Base-by-base conservation (phyloP, 1,284 basidiomycete species). In the Hemileia vastatrix region DNA sequence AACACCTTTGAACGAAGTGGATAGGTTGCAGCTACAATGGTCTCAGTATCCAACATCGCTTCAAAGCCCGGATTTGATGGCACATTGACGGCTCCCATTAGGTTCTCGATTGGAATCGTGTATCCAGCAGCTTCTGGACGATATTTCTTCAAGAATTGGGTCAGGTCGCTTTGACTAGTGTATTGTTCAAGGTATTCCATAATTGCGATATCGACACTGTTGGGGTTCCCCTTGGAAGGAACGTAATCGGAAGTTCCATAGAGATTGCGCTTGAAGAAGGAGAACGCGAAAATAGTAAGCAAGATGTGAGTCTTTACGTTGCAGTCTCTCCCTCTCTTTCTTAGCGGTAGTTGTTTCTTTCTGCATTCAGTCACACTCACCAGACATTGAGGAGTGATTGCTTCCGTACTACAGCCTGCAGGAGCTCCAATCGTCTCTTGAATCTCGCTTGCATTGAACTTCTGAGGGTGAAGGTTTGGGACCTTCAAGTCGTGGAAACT, bases 221-320 rank as follows among this genome's bases (percentile, higher is more conserved):
- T 40, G 15, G 36, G 36, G 36, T 9, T 40, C 15, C 36, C 36
- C 8, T 9, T 40, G 36, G 9, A 11, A 40, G 36, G 36, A 9
- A 11, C 50, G 59, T 53, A 61, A 15, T 27, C 36, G 13, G 44
- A 61, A n/a, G n/a, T n/a, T n/a, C n/a, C n/a, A n/a, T n/a, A n/a
- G n/a, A n/a, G n/a, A n/a, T n/a, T n/a, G n/a, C 59, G 57, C 24
- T 27, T 27, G 27, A 27, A 27, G 27, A 27, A 27, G 27, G 27
- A 27, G 3, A 27, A 27, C 27, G 27, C 27, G 27, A 27, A n/a
- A n/a, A n/a, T n/a, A n/a, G n/a, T n/a, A n/a, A n/a, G n/a, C n/a
- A n/a, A n/a, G n/a, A n/a, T n/a, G n/a, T n/a, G n/a, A n/a, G n/a
- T n/a, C n/a, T n/a, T n/a, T n/a, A n/a, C n/a, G n/a, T n/a, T n/a